Evolutionary conservation across 2,329 filamentous ascomycete species (phyloP), one percentile per base, ranked within the genome.

Genomic region (Eutypella sp.): DNA sequence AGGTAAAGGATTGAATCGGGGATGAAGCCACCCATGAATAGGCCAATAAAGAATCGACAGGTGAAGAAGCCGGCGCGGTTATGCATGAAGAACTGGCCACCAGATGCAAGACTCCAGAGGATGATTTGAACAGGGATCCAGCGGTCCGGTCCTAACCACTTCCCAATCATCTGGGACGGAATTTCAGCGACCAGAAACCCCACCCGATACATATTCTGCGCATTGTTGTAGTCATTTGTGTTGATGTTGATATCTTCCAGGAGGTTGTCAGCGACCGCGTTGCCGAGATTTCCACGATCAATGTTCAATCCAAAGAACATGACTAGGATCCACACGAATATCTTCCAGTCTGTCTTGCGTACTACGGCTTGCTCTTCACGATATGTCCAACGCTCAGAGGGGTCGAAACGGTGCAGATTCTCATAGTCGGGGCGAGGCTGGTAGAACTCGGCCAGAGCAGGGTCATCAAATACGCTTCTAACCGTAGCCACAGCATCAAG

Each of bases 1-100:
- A 89, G 70, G 63, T 84, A 89, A 0, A 86, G 67, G 13, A 86
- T 76, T 19, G 79, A 79, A 48, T 82, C 79, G 0, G 80, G 79
- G 41, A 84, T 83, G 51, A 84, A 84, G 0, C 79, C 79, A 19
- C 78, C 78, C 60, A 78, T 71, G 42, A 78, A 66, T 2, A 80
- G 60, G 1, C 40, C 43, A 33, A 46, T 19, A 20, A 42, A 33
- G 19, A 20, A 31, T 10, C 50, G 38, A 0, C 44, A 48, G 3
- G 41, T 41, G 11, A 48, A 23, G 22, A 50, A 47, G n/a, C 55
- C 56, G n/a, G 44, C 48, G 2, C 55, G 49, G 6, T 56, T 55
- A 5, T 34, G 53, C 16, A 62, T 47, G 38, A 50, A 49, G 38
- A 55, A 61, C 31, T 64, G 61, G 2, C 55, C 55, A 23, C 54